Percentiles rank a stretch among this genome's conserved stretches.
These are phyloP conservation scores for Puccinia coronata DNA, from an alignment of 1,284 basidiomycete genomes.

Conservation along the genomic window DNA sequence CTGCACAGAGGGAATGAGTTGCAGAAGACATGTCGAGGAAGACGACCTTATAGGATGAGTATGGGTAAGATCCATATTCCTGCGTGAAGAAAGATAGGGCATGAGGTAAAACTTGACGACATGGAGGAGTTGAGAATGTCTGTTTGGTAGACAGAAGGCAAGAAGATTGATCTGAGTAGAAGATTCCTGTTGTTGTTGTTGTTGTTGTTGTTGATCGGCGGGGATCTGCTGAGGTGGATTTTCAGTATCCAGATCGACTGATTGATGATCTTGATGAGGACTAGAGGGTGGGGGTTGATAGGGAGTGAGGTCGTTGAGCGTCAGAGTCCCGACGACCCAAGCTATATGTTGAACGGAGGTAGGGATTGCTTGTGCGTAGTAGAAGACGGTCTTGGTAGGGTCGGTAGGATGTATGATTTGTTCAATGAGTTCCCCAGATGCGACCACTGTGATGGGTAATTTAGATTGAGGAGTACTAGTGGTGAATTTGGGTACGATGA, in stretches of 20 bases:
- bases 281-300: neutral
- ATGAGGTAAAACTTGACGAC: conserved; percentile 76
- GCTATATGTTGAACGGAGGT: conserved; percentile 94
- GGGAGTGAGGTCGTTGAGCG: conserved; percentile 41
- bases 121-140: conserved; percentile 68
- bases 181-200: conserved; percentile 11
- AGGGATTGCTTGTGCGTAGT: conserved; percentile 82
- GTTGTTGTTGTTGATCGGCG: neutral
- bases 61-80: conserved; percentile 95
- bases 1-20: conserved; percentile 64
- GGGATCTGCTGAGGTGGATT: conserved; percentile 19
- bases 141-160: conserved; percentile 86
- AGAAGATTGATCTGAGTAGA: conserved; percentile 76
- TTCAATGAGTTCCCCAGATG: conserved; percentile 90
- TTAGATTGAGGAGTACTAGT: neutral
- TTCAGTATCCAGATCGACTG: neutral
- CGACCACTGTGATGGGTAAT: conserved; percentile 76
- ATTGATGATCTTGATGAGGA: conserved; percentile 12
- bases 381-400: conserved; percentile 89
- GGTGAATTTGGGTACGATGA: conserved; percentile 75
- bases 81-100: conserved; percentile 89
- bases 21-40: conserved; percentile 79
- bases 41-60: conserved; percentile 90
- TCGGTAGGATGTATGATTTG: conserved; percentile 94
- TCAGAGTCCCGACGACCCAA: conserved; percentile 91